phyloP scores from a whole-genome alignment of 2,329 filamentous ascomycete genomes.

The Periconia digitata region DNA sequence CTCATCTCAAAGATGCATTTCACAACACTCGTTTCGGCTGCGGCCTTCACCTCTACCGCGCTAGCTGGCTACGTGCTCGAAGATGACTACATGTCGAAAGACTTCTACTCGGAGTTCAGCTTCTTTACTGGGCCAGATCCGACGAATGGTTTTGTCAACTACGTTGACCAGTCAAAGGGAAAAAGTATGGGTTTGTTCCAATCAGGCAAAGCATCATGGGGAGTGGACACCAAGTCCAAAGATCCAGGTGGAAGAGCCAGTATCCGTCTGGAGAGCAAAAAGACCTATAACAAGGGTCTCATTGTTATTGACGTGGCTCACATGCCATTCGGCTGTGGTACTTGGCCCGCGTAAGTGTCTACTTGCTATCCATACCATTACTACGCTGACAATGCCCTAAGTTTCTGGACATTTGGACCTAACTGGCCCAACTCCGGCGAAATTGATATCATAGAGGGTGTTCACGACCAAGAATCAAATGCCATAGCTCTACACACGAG shows the following conservation, averaged over 20 bases:
- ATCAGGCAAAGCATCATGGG: slow-evolving; percentile 44
- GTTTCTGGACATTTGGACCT: slow-evolving; percentile 37
- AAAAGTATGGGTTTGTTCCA: slow-evolving; percentile 46
- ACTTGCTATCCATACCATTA: not conserved
- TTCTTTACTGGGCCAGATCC: slow-evolving; percentile 49
- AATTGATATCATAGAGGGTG: slow-evolving; percentile 54
- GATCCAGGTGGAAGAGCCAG: slow-evolving; percentile 46
- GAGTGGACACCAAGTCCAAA: slow-evolving; percentile 47
- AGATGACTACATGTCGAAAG: slow-evolving; percentile 42
- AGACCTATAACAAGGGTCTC: slow-evolving; percentile 51
- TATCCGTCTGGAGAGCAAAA: slow-evolving; percentile 51
- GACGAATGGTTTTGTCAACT: slow-evolving; percentile 47
- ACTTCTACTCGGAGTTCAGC: slow-evolving; percentile 50
- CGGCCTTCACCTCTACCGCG: slow-evolving; percentile 36
- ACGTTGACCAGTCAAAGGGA: slow-evolving; percentile 43
- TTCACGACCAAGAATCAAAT: slow-evolving; percentile 47
- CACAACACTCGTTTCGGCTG: slow-evolving; percentile 36
- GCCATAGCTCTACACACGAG: slow-evolving; percentile 52
- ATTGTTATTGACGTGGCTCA: slow-evolving; percentile 54
- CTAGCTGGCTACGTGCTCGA: slow-evolving; percentile 46
- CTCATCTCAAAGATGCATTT: slow-evolving; percentile 39
- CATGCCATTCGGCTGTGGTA: slow-evolving; percentile 55
- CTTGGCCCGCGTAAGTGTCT: slow-evolving; percentile 52
- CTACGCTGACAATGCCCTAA: slow-evolving; percentile 14
- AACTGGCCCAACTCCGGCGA: slow-evolving; percentile 46